These are phyloP conservation scores for Talaromyces stipitatus DNA, from an alignment of 495 filamentous ascomycete genomes.

Conservation along the genomic window DNA sequence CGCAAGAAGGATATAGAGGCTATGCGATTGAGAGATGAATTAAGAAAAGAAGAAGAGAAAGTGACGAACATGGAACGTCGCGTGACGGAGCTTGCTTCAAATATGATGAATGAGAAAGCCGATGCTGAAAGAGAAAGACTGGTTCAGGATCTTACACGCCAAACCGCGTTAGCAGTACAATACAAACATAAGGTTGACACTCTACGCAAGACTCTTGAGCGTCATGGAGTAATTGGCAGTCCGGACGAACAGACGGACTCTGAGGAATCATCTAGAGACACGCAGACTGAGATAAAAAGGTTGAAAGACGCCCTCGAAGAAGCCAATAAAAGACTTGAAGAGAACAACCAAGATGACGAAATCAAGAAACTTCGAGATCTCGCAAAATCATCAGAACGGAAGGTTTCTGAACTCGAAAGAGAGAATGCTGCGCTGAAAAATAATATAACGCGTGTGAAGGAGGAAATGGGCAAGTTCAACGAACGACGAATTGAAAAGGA, in stretches of 20 bases:
- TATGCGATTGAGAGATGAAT: constrained; percentile 58
- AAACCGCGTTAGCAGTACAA: constrained; percentile 57
- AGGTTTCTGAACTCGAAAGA: constrained; percentile 52
- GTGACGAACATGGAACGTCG: constrained; percentile 46
- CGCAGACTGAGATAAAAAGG: constrained; percentile 34
- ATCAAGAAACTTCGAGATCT: constrained; percentile 45
- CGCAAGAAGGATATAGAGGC: constrained; percentile 83
- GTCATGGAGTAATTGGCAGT: constrained; percentile 33
- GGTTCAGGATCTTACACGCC: constrained; percentile 53
- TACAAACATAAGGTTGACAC: constrained; percentile 62
- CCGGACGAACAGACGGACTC: constrained; percentile 36
- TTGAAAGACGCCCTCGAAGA: constrained; percentile 43
- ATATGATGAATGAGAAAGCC: constrained; percentile 39
- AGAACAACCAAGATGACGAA: constrained; percentile 44
- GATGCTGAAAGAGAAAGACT: constrained; percentile 42
- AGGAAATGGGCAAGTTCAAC: constrained; percentile 46
- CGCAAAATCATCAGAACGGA: constrained; percentile 57
- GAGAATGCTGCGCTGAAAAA: constrained; percentile 47
- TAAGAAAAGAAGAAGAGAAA: constrained; percentile 56
- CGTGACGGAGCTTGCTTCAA: constrained; percentile 51
- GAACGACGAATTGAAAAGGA: constrained; percentile 45
- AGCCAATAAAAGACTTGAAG: constrained; percentile 51
- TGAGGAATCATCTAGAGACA: constrained; percentile 32
- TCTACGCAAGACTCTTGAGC: constrained; percentile 47
- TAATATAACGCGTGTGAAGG: constrained; percentile 43